Base-by-base conservation (phyloP, 2,329 filamentous ascomycete genomes). In the Zelopaecilomyces penicillatus region DNA sequence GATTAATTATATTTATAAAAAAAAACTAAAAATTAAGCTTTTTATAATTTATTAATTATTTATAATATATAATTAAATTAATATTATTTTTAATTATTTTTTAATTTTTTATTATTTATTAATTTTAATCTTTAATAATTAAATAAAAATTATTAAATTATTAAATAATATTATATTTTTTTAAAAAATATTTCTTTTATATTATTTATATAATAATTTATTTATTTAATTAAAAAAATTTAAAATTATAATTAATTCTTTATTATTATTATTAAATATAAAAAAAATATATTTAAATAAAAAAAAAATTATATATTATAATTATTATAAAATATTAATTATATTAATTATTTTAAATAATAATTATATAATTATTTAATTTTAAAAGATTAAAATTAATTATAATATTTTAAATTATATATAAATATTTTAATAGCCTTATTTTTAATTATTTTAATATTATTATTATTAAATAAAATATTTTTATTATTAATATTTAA, bases 201-300 rank as follows among this genome's bases (percentile, higher is more conserved):
- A 34, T 34, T 34, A 34, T 34, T n/a, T n/a, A n/a, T n/a, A n/a
- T n/a, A n/a, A n/a, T n/a, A n/a, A 34, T 8, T 34, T 34, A 34
- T 34, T 8, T 34, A 34, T 34, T 34, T 34, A 8, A 34, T 8
- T 8, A n/a, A 34, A 34, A 7, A 8, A 8, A 8, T 8, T 34
- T 34, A 34, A 34, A 34, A 34, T 34, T 34, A 34, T 34, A 34
- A 8, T 34, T 8, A 34, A 34, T 8, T 34, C n/a, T 34, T 8
- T 43, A 43, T 42, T 27, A 42, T 34, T 46, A 43, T 42, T 42
- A 45, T 45, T 45, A 45, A 45, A 43, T 38, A 42, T 36, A 8
- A 34, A 34, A 8, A 34, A 34, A 34, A 34, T 7, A 8, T 8
- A 34, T 34, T 8, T 34, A 34, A 34, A 34, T 34, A 34, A n/a